These are phyloP conservation scores for Eimeria necatrix DNA, from an alignment of 169 alveolate species.

Conservation along the genomic window DNA sequence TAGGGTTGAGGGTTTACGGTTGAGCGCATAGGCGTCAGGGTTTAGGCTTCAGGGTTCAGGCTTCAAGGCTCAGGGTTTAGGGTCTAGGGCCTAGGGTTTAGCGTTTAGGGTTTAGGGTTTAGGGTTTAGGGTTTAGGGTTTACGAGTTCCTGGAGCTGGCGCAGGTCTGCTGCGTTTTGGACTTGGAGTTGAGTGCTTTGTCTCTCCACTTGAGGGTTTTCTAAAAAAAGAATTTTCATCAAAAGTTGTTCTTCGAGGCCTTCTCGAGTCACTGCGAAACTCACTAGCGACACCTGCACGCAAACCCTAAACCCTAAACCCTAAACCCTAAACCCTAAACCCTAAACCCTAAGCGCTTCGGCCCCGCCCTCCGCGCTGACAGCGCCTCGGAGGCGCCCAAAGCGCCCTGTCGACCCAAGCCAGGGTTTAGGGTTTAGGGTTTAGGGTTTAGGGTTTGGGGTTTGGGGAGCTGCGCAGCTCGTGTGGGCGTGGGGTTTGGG, in stretches of 20 bases:
- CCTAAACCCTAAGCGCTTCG: not conserved
- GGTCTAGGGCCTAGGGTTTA: not conserved
- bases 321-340: not conserved
- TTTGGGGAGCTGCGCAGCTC: too few relatives aligned
- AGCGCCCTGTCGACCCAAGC: not conserved
- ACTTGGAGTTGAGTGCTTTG: slow-evolving; percentile 93
- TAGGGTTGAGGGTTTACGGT: too few relatives aligned
- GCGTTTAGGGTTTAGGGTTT: slow-evolving; percentile 48
- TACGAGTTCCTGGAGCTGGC: slow-evolving; percentile 92
- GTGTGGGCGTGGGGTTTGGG: not conserved
- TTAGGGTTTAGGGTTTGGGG: too few relatives aligned
- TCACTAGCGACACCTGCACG: slow-evolving; percentile 94
- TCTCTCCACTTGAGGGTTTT: slow-evolving; percentile 95
- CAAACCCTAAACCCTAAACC: slow-evolving; percentile 5
- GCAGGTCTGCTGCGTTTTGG: slow-evolving; percentile 93
- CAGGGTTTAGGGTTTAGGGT: too few relatives aligned
- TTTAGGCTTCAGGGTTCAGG: too few relatives aligned
- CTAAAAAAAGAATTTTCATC: slow-evolving; percentile 95
- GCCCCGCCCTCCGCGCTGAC: not conserved
- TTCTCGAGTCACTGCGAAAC: slow-evolving; percentile 97
- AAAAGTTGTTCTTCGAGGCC: slow-evolving; percentile 97
- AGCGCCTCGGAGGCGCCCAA: not conserved
- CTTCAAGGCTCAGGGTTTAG: too few relatives aligned
- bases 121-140: slow-evolving; percentile 25
- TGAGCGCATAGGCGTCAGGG: too few relatives aligned